Evolutionary conservation across 495 filamentous ascomycete genomes (phyloP), one percentile per base, ranked within the genome.

Genomic region (Lindgomyces ingoldianus): DNA sequence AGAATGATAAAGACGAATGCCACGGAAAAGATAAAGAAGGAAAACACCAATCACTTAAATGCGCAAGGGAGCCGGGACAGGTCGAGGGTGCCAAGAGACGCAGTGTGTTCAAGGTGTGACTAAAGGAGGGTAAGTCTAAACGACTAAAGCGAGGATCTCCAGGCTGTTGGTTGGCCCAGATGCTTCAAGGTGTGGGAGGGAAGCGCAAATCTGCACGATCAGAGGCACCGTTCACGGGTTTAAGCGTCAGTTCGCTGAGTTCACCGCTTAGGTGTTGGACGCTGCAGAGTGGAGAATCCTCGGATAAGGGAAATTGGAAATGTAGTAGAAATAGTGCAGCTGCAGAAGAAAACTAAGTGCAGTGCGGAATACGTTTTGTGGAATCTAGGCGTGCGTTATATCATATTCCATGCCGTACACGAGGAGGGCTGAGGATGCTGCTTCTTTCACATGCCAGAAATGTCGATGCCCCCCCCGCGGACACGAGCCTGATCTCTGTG

Each of bases 361-460:
- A 39, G 44, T 52, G 55, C 55, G 39, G 33, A 11, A 55, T 55
- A 55, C 29, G 52, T 19, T n/a, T 42, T 8, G 52, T 24, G 33
- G 18, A 42, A 55, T 26, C 9, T 14, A 3, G n/a, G 48, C 21
- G 21, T 10, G 24, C 18, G 29, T 6, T 33, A 21, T 42, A n/a
- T 27, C 24, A 30, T 55, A 24, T 55, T n/a, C 16, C 24, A 42
- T 21, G 61, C 57, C 30, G 54, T 30, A 64, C 44, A 57, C 10
- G 27, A 41, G 26, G 53, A 59, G 47, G 54, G 62, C 53, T 64
- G 62, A 64, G 22, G 46, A 27, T 46, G 57, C 30, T 54, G 52
- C 45, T n/a, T 26, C 39, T 36, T 64, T 64, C 62, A 64, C 62
- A 64, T 64, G 62, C 53, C 45, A 57, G 53, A 51, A 22, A 29